phyloP scores from a whole-genome alignment of 1,139 yeast species.

The Zhuliangozyma blackwelliae region DNA sequence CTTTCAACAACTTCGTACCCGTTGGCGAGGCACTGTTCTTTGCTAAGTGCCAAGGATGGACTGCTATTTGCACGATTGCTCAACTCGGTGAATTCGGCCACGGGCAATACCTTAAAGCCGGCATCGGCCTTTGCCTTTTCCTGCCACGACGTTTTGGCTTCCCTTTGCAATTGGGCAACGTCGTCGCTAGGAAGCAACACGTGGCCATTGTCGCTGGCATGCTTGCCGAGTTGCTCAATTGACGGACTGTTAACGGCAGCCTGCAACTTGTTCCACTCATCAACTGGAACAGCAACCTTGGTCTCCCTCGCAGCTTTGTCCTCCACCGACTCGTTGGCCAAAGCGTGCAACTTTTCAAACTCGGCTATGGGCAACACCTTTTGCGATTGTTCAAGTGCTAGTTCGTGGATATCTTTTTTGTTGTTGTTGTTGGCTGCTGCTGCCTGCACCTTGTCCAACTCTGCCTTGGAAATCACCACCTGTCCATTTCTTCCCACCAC shows the following conservation, averaged over 20 bases:
- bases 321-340: conserved; percentile 11
- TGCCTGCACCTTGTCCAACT: conserved; percentile 1
- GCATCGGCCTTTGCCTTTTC: conserved; percentile 14
- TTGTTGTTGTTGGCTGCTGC: no score
- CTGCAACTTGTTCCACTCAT: conserved; percentile 6
- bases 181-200: conserved; percentile 9
- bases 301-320: conserved; percentile 8
- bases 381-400: conserved; percentile 9
- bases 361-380: conserved; percentile 16
- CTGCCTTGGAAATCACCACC: conserved; percentile 7
- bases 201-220: conserved; percentile 6
- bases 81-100: conserved; percentile 12
- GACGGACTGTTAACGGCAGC: conserved; percentile 7
- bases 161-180: conserved; percentile 2
- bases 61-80: conserved; percentile 12
- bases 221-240: conserved; percentile 11
- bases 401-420: conserved; percentile 7
- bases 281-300: conserved; percentile 5
- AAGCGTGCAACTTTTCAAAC: conserved; percentile 15
- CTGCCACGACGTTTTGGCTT: conserved; percentile 12
- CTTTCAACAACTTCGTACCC: conserved; percentile 15
- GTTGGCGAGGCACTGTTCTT: conserved; percentile 13
- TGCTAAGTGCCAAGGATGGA: conserved; percentile 23
- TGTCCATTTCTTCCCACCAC: conserved; percentile 13
- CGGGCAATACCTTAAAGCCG: conserved; percentile 13